Conservation (phyloP, 1,284 basidiomycete species). For the Malassezia pachydermatis region DNA sequence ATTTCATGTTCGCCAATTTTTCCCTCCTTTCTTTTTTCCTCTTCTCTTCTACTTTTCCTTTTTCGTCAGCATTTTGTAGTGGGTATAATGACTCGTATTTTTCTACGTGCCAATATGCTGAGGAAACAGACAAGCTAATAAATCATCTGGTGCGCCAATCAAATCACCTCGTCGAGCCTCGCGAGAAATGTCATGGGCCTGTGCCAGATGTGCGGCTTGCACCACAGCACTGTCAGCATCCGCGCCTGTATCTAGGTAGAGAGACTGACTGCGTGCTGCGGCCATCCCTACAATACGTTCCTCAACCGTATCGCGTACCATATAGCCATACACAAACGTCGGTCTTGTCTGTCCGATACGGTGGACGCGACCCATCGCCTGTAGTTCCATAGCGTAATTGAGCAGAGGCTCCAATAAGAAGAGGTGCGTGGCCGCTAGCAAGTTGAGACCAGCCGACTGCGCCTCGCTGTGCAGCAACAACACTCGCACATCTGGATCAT, state of each 20-base stretch:
- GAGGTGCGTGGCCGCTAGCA: conserved; percentile 33
- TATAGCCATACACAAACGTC: conserved; percentile 36
- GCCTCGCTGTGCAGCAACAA: conserved; percentile 42
- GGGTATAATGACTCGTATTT: no score
- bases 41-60: no score
- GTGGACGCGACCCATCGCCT: conserved; percentile 40
- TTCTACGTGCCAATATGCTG: conserved; percentile 15
- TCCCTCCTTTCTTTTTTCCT: background rate
- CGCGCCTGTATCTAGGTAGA: conserved; percentile 23
- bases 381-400: conserved; percentile 36
- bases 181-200: conserved; percentile 15
- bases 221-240: conserved; percentile 14
- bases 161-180: conserved; percentile 24
- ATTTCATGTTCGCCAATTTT: background rate
- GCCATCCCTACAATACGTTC: conserved; percentile 29
- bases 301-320: conserved; percentile 38
- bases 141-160: conserved; percentile 24
- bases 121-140: conserved; percentile 32
- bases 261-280: conserved; percentile 25
- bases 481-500: conserved; percentile 23
- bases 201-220: conserved; percentile 15
- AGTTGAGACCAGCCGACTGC: conserved; percentile 39
- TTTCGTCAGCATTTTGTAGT: no score
- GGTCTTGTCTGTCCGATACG: conserved; percentile 40
- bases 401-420: conserved; percentile 42